A percentile compares a stretch with the other conserved stretches of the same genome.
Evolutionary conservation across 345 rosid genomes (phyloP).

Genomic region (Salix udensis): DNA sequence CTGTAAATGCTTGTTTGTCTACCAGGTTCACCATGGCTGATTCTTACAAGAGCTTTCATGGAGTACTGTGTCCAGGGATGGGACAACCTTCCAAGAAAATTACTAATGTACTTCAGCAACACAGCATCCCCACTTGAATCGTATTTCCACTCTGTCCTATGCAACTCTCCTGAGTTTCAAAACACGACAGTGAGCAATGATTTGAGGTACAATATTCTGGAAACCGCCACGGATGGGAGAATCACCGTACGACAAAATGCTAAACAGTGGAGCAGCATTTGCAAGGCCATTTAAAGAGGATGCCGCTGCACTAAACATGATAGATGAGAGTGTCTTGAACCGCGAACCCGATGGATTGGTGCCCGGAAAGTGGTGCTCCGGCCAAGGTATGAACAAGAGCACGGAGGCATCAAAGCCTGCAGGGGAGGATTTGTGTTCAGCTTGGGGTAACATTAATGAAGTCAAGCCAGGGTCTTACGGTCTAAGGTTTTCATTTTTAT

Average conservation of each 20-base stretch:
- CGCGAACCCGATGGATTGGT: slow-evolving; percentile 15
- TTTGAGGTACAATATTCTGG: slow-evolving; percentile 19
- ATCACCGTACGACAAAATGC: slow-evolving; percentile 12
- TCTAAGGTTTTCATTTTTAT: slow-evolving; percentile 11
- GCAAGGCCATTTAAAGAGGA: slow-evolving; percentile 26
- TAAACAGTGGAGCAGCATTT: slow-evolving; percentile 24
- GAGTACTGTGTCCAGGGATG: slow-evolving; percentile 37
- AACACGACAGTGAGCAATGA: slow-evolving; percentile 24
- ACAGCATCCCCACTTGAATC: slow-evolving; percentile 24
- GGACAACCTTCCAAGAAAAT: slow-evolving; percentile 38
- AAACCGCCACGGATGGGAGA: not conserved
- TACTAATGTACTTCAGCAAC: slow-evolving; percentile 35
- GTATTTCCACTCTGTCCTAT: slow-evolving; percentile 38
- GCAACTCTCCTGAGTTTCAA: slow-evolving; percentile 38
- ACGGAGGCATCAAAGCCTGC: not conserved
- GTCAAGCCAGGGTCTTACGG: slow-evolving; percentile 25
- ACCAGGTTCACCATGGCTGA: slow-evolving; percentile 38
- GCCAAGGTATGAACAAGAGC: not conserved
- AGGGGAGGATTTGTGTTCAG: slow-evolving; percentile 16
- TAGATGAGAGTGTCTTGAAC: slow-evolving; percentile 19
- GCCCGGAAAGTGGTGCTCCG: slow-evolving; percentile 29
- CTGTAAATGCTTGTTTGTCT: not conserved
- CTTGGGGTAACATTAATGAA: slow-evolving; percentile 19
- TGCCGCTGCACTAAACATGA: slow-evolving; percentile 11
- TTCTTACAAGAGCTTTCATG: slow-evolving; percentile 28